Base-by-base conservation (phyloP, 1,284 basidiomycete species). In the Sporisorium exsertum region DNA sequence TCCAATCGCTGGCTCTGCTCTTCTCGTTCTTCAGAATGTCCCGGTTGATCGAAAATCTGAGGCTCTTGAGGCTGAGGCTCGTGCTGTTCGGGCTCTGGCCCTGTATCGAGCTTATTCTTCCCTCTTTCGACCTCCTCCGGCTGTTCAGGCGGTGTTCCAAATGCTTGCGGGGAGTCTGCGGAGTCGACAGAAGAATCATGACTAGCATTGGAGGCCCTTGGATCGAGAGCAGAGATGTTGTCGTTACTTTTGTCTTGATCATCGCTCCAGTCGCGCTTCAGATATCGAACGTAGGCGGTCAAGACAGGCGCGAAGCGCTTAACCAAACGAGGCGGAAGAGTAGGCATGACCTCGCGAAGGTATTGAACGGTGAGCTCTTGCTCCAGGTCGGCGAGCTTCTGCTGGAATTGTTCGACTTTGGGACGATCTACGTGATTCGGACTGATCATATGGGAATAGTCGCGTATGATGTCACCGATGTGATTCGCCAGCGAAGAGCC, bases 141-240 rank as follows among this genome's bases (percentile, higher is more conserved):
- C 46, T 63, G 51, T 40, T 72, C 59, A 2, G 59, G 69, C 18
- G 64, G 69, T 20, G 64, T 66, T 3, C 59, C 59, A 12, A 58
- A 72, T 2, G 55, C 64, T 72, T 66, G 64, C 9, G 56, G 59
- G 15, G 69, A 72, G 12, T 47, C 37, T 18, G 35, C 46, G 9
- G 69, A 66, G 24, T 55, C 59, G 37, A 45, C 22, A 13, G 37
- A 42, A 22, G 60, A 43, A 0, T n/a, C 47, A 20, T 16, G 43
- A 35, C 33, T 46, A 16, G 24, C 42, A 10, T 47, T 15, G 33
- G 50, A 13, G 4, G 7, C 5, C 15, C 33, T 3, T 20, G 50
- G 15, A 29, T 24, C 50, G 12, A n/a, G 32, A 3, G n/a, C 42
- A 2, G 42, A 12, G n/a, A 18, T 37, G n/a, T 2, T 10, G 4